Evolutionary conservation across 352 stramenopile species (phyloP), one percentile per base, ranked within the genome.

Genomic region (Globisporangium nodosum): DNA sequence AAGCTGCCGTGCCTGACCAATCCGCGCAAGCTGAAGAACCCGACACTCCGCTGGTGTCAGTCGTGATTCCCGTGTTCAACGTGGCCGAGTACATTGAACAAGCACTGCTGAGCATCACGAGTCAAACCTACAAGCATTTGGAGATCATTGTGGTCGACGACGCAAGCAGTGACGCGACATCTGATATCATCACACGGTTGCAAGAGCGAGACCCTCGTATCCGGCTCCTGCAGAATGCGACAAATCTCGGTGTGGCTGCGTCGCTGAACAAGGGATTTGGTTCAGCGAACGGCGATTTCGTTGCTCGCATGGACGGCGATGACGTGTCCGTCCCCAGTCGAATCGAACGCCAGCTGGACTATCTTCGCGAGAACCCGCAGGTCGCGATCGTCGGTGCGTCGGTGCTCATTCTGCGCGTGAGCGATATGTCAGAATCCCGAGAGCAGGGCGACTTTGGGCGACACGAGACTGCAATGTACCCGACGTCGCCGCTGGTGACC

Each of bases 221-320:
- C 33, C 67, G 75, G 35, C 65, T 85, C 40, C 55, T 90, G 21
- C 54, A 71, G 13, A 76, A 85, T 39, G 66, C 69, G 3, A 62
- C 35, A 2, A 84, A 77, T 27, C 11, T 75, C 47, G 85, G 88
- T 13, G 62, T 96, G 18, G 84, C 83, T 27, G 54, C 58, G 24
- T 82, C 85, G 39, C 68, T 96, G 53, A 96, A 96, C 60, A 63
- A 70, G 31, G 87, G 85, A 0, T 66, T 96, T 43, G 61, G 66
- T 18, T 27, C 73, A 20, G 83, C 81, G 15, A 61, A 56, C 30
- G 68, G 75, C 37, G 63, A 70, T 8, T 73, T 90, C 54, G 56
- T 96, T 13, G 83, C 85, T 3, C 74, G 88, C 49, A 96, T 96
- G 88, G 88, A 96, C 50, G 81, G 77, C 49, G 88, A 96, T 68